Base-by-base conservation (phyloP, 306 rosid genomes). In the Phaseolus lunatus region DNA sequence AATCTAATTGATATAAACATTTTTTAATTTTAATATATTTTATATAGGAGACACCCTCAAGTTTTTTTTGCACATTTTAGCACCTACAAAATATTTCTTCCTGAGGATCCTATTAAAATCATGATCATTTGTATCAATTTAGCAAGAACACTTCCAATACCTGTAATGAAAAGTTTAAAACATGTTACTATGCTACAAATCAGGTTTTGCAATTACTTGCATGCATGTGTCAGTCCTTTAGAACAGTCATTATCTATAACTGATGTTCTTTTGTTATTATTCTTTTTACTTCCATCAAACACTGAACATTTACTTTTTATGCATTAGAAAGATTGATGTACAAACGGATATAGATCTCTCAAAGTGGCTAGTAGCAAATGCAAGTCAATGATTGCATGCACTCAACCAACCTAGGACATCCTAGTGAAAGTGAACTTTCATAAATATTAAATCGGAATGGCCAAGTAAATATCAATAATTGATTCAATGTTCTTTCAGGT, bases 371-470 rank as follows among this genome's bases (percentile, higher is more conserved):
- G 54, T 72, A 75, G 39, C 54, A 44, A 10, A 70, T 70, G 67
- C 31, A 77, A 66, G 54, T 75, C 11, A 65, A 82, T 78, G 72
- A 82, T 66, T 35, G 57, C 49, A 57, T 37, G 39, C 53, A 57
- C 50, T 54, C 53, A 47, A 64, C 63, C 53, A 47, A 64, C 61
- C 54, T 13, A 53, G 10, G 47, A 58, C 62, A 67, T 3, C 79
- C 77, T 27, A 19, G 22, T 61, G 81, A 77, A 71, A 80, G 35
- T 72, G 85, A 83, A 62, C 61, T 53, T 27, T 19, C 77, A 69
- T 31, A 56, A 33, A 74, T 65, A 57, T 23, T 72, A 45, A 58
- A 76, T 22, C 31, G 14, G 19, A 20, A 50, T 76, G 79, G 84
- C 74, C 74, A 49, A 26, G 13, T 59, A 77, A 54, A 82, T 19